Conservation (phyloP, 2,329 filamentous ascomycete genomes). For the Chaetothyriales sp. region DNA sequence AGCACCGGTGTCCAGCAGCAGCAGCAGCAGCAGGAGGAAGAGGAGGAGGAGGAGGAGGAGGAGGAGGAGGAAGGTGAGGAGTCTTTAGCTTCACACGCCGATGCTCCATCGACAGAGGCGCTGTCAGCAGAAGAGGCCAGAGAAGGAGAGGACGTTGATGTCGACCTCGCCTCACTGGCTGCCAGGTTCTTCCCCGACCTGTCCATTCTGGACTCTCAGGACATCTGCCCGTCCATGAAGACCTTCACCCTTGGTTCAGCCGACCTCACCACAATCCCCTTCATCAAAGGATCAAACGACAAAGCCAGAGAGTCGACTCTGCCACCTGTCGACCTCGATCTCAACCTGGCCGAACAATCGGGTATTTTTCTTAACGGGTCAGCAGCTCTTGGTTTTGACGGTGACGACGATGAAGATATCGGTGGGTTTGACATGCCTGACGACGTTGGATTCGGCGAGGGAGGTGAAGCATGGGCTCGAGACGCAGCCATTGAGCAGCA, state of each 20-base stretch:
- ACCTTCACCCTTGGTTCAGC: constrained; percentile 80
- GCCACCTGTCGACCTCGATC: constrained; percentile 13
- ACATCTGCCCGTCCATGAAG: constrained; percentile 89
- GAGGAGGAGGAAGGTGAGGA: constrained; percentile 33
- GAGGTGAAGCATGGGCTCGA: constrained; percentile 86
- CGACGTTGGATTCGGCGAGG: constrained; percentile 81
- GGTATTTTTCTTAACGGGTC: constrained; percentile 79
- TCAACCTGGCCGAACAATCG: constrained; percentile 48
- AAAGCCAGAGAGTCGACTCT: constrained; percentile 39
- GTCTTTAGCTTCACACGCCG: constrained; percentile 16
- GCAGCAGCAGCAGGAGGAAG: constrained; percentile 17
- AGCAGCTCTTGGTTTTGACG: constrained; percentile 66
- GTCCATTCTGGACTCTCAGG: constrained; percentile 59
- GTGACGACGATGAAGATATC: constrained; percentile 58
- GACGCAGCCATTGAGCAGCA: constrained; percentile 78
- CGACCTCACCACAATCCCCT: constrained; percentile 66
- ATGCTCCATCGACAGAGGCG: constrained; percentile 19
- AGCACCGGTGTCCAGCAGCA: constrained; percentile 13
- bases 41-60: constrained; percentile 21
- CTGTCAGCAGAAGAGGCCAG: constrained; percentile 25
- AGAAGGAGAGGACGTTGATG: constrained; percentile 46
- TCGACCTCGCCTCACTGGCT: constrained; percentile 62
- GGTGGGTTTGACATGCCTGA: constrained; percentile 39
- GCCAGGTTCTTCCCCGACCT: constrained; percentile 77
- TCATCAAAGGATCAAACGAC: constrained; percentile 76